phyloP scores from a whole-genome alignment of 164 flowering plant genomes.

The Aristolochia fimbriata region DNA sequence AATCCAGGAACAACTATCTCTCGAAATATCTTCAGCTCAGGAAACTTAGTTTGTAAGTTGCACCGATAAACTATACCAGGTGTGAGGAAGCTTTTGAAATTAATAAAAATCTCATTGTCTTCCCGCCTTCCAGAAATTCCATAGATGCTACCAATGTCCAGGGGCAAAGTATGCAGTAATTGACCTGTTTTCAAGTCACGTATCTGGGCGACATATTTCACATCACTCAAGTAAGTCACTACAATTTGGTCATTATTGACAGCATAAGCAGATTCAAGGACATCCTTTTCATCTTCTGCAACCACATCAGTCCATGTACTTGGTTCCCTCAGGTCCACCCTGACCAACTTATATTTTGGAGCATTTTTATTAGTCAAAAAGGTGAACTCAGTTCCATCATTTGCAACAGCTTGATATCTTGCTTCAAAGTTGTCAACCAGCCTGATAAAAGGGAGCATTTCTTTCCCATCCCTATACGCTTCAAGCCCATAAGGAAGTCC shows the following conservation, averaged over 20 bases:
- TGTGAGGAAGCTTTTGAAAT: constrained; percentile 81
- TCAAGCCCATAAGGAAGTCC: constrained; percentile 66
- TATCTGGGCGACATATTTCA: constrained; percentile 71
- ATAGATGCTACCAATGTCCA: constrained; percentile 75
- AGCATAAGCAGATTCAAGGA: constrained; percentile 69
- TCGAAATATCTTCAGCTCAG: constrained; percentile 71
- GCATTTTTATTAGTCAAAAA: constrained; percentile 86
- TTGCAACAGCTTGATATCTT: constrained; percentile 51
- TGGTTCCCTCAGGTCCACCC: constrained; percentile 81
- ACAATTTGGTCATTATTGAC: constrained; percentile 66
- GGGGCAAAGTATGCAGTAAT: constrained; percentile 63
- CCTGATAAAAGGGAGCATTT: constrained; percentile 73
- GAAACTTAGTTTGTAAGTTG: constrained; percentile 42
- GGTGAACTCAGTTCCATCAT: constrained; percentile 83
- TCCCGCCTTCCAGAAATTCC: constrained; percentile 63
- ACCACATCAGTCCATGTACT: constrained; percentile 63
- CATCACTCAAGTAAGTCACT: constrained; percentile 84
- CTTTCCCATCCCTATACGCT: constrained; percentile 35
- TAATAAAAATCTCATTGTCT: constrained; percentile 54
- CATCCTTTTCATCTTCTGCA: constrained; percentile 66
- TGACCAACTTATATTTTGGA: constrained; percentile 76
- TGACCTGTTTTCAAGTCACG: constrained; percentile 77
- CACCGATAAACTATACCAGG: constrained; percentile 87
- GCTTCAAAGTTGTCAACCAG: constrained; percentile 87
- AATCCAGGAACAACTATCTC: constrained; percentile 77